Percentiles rank a stretch among this genome's conserved stretches.
Conservation (phyloP, 1,284 basidiomycete species). For the Vanrija sp. region DNA sequence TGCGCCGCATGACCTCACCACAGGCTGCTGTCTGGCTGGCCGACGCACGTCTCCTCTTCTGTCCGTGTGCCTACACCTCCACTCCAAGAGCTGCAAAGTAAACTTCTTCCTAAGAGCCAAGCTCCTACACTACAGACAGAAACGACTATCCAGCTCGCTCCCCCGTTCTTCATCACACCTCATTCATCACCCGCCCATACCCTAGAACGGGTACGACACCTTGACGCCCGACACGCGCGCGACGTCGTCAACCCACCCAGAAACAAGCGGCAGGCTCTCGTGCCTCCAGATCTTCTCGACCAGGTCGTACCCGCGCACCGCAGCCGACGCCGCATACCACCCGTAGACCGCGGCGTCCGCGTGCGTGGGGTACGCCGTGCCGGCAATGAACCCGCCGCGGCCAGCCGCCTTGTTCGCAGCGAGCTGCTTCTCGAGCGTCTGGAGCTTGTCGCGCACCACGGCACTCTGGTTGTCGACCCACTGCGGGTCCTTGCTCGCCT, state of each 20-base stretch:
- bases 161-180: too few relatives aligned
- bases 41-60: too few relatives aligned
- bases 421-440: neutral
- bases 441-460: neutral
- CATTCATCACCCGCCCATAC: too few relatives aligned
- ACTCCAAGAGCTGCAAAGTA: too few relatives aligned
- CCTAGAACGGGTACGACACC: neutral
- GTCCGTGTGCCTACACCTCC: too few relatives aligned
- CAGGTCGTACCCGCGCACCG: neutral
- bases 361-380: constrained; percentile 9
- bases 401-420: neutral
- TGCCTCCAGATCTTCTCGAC: constrained; percentile 4
- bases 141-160: too few relatives aligned
- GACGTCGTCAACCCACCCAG: constrained; percentile 3
- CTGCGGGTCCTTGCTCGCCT: neutral
- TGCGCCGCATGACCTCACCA: too few relatives aligned
- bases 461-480: constrained; percentile 6
- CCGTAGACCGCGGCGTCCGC: constrained; percentile 15
- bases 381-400: constrained; percentile 9
- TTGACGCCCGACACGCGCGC: neutral
- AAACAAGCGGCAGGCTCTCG: constrained; percentile 6
- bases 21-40: too few relatives aligned
- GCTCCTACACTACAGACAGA: too few relatives aligned
- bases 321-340: constrained; percentile 10
- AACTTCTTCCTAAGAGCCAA: too few relatives aligned